Evolutionary conservation across 1,284 basidiomycete genomes (phyloP).

Genomic region (Heterobasidion parviporum): DNA sequence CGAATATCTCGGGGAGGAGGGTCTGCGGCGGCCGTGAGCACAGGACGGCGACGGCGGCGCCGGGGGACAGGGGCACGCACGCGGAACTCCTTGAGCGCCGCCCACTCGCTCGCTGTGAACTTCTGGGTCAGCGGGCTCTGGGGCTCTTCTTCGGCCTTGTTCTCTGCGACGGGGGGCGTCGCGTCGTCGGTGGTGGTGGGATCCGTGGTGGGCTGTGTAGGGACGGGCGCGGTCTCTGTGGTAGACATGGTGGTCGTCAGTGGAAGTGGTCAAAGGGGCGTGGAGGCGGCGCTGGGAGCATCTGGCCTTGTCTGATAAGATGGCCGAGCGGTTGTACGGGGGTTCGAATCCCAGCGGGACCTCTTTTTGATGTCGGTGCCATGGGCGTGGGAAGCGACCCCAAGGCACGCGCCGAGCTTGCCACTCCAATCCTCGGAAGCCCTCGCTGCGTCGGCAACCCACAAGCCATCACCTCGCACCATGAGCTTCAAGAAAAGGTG

Average conservation of each 20-base stretch:
- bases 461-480: background rate
- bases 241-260: background rate
- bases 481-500: conserved; percentile 15
- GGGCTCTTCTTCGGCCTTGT: conserved; percentile 31
- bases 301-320: too few relatives aligned
- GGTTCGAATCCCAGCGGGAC: too few relatives aligned
- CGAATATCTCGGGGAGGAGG: conserved; percentile 48
- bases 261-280: background rate
- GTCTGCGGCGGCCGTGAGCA: conserved; percentile 25
- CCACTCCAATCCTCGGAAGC: too few relatives aligned
- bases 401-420: too few relatives aligned
- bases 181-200: background rate
- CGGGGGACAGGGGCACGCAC: conserved; percentile 25
- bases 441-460: too few relatives aligned
- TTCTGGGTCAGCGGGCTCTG: conserved; percentile 60
- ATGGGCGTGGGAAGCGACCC: too few relatives aligned
- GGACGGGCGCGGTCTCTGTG: background rate
- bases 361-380: too few relatives aligned
- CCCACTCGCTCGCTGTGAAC: conserved; percentile 65
- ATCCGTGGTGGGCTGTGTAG: background rate
- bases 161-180: conserved; percentile 4
- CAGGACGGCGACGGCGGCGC: background rate
- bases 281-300: too few relatives aligned
- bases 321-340: too few relatives aligned
- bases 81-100: conserved; percentile 55